Percentiles rank a stretch among this genome's conserved stretches.
Conservation (phyloP, 2,329 filamentous ascomycete species). For the Colletotrichum nymphaeae region DNA sequence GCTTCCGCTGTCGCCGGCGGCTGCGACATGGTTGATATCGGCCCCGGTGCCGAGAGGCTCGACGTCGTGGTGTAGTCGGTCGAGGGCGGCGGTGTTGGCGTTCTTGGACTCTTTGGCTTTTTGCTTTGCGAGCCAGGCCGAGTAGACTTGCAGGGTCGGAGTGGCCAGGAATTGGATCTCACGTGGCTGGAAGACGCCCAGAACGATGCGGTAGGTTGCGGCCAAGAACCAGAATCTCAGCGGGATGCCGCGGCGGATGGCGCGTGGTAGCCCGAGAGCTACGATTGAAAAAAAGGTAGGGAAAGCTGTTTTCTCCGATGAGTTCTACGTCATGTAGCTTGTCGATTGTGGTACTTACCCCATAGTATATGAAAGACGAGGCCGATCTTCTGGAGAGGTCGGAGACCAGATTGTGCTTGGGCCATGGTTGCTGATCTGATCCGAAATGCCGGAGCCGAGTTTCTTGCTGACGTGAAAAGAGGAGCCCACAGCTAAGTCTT, state of each 20-base stretch:
- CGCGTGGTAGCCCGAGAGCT: background rate
- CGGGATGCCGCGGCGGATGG: background rate
- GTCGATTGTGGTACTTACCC: background rate
- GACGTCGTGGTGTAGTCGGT: background rate
- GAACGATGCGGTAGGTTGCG: background rate
- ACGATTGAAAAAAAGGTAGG: background rate
- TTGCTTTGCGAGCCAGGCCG: background rate
- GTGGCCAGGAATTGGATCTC: background rate
- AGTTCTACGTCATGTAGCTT: background rate
- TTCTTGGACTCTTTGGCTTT: background rate
- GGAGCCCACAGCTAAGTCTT: background rate
- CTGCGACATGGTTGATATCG: background rate
- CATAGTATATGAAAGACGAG: background rate
- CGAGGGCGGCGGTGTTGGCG: background rate
- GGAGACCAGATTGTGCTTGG: background rate
- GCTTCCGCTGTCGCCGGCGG: background rate
- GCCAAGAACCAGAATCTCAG: background rate
- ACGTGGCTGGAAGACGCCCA: background rate
- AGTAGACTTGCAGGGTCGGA: background rate
- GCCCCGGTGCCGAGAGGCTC: constrained; percentile 1
- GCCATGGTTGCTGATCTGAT: background rate
- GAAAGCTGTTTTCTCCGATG: background rate
- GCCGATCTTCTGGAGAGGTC: background rate
- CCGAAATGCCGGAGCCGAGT: background rate
- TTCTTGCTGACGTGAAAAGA: background rate